These are phyloP conservation scores for Trypanosoma theileri DNA, from an alignment of 208 protist species.

Conservation along the genomic window DNA sequence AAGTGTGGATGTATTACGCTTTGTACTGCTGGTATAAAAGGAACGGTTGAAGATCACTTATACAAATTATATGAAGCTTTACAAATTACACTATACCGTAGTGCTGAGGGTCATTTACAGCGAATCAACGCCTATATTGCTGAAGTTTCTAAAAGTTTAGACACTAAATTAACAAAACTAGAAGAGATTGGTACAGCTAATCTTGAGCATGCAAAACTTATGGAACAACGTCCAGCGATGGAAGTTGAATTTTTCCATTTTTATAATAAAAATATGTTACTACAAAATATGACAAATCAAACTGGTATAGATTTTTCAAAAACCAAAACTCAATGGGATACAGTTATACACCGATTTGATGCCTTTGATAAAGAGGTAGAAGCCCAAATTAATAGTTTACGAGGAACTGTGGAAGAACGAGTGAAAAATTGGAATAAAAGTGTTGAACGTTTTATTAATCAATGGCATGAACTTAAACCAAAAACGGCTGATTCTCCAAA, in stretches of 20 bases:
- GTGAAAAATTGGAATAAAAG: slow-evolving; percentile 83
- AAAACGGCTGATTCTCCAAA: slow-evolving; percentile 82
- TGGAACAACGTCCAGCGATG: slow-evolving; percentile 79
- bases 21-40: slow-evolving; percentile 92
- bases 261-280: slow-evolving; percentile 91
- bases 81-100: slow-evolving; percentile 78
- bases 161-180: slow-evolving; percentile 88
- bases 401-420: slow-evolving; percentile 54
- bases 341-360: slow-evolving; percentile 87
- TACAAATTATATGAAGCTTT: slow-evolving; percentile 88
- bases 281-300: slow-evolving; percentile 86
- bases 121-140: slow-evolving; percentile 87
- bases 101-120: slow-evolving; percentile 76
- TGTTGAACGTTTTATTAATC: slow-evolving; percentile 88
- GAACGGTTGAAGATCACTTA: slow-evolving; percentile 93
- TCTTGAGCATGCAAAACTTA: slow-evolving; percentile 72
- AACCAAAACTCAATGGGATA: slow-evolving; percentile 73
- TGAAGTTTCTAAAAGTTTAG: slow-evolving; percentile 68
- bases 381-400: slow-evolving; percentile 83
- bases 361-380: slow-evolving; percentile 92
- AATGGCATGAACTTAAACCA: slow-evolving; percentile 94
- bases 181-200: slow-evolving; percentile 94
- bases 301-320: slow-evolving; percentile 71
- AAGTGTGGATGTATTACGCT: slow-evolving; percentile 95
- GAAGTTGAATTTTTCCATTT: slow-evolving; percentile 91